These are phyloP conservation scores for Tulasnella sp. DNA, from an alignment of 768 basidiomycete species.

Conservation along the genomic window DNA sequence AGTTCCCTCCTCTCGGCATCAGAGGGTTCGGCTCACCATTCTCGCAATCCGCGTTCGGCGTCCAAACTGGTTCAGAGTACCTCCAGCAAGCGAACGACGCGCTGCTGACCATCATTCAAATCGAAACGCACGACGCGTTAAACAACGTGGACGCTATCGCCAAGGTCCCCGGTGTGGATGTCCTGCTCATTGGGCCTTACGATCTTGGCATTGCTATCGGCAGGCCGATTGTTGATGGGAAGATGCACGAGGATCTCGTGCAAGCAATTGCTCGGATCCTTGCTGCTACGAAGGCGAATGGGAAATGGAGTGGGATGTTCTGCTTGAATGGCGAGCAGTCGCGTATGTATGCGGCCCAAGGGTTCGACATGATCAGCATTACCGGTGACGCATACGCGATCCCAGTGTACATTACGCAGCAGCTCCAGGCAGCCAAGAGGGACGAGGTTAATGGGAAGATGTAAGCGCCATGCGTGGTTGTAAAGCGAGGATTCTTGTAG, in stretches of 20 bases:
- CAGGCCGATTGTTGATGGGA: constrained; percentile 23
- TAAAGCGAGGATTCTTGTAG: no score
- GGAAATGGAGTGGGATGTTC: constrained; percentile 28
- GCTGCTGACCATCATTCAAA: constrained; percentile 25
- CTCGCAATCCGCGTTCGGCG: constrained; percentile 24
- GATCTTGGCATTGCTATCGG: constrained; percentile 27
- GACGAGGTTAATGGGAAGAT: neutral
- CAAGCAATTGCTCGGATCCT: constrained; percentile 27
- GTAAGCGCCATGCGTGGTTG: no score
- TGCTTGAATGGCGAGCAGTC: constrained; percentile 21
- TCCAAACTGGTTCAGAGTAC: neutral
- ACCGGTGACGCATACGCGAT: neutral
- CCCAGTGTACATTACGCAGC: neutral
- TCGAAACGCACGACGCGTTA: constrained; percentile 25
- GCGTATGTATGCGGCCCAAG: constrained; percentile 16
- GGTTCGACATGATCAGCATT: constrained; percentile 10
- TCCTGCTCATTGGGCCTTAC: constrained; percentile 29
- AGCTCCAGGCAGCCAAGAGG: neutral
- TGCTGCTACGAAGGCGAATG: constrained; percentile 25
- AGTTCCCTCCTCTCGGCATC: constrained; percentile 28
- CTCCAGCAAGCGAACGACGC: constrained; percentile 23
- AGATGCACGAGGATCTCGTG: constrained; percentile 22
- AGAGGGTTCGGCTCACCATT: constrained; percentile 29
- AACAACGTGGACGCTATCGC: constrained; percentile 27
- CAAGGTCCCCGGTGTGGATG: constrained; percentile 26